A percentile compares a stretch with the other conserved stretches of the same genome.
phyloP scores from a whole-genome alignment of 306 rosid genomes.

The Canavalia ensiformis region DNA sequence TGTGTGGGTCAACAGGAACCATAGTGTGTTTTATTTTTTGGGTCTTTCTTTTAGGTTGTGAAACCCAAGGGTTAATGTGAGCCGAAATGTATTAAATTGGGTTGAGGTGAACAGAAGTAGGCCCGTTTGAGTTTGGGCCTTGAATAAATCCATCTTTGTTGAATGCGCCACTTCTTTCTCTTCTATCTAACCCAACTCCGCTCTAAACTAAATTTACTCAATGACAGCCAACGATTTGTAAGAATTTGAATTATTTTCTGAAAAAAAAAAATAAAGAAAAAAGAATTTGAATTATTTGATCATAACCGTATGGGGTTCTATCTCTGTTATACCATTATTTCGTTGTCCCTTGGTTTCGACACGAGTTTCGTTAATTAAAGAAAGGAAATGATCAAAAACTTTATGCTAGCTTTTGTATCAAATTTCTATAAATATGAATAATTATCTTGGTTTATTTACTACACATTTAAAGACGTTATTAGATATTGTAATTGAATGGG shows the following conservation, averaged over 20 bases:
- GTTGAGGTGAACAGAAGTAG: neutral
- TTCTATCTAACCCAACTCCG: neutral
- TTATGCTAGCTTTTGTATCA: neutral
- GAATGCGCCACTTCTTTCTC: neutral
- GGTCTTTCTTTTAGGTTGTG: too few species aligned
- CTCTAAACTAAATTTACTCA: neutral
- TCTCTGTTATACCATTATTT: too few species aligned
- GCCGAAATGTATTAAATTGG: neutral
- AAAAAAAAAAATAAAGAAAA: too few species aligned
- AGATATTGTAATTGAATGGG: neutral
- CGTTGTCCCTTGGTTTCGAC: too few species aligned
- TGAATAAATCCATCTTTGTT: too few species aligned
- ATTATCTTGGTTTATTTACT: neutral
- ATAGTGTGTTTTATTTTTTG: too few species aligned
- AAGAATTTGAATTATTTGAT: too few species aligned
- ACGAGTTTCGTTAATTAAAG: neutral
- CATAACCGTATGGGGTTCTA: too few species aligned
- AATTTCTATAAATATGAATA: neutral
- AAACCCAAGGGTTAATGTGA: neutral
- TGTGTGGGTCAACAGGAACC: too few species aligned
- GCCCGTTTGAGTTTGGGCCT: slow-evolving; percentile 10
- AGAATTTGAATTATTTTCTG: neutral
- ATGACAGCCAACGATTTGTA: neutral
- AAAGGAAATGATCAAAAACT: neutral
- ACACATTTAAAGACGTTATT: neutral